phyloP scores from a whole-genome alignment of 2,329 filamentous ascomycete genomes.

The Fusarium sp. region DNA sequence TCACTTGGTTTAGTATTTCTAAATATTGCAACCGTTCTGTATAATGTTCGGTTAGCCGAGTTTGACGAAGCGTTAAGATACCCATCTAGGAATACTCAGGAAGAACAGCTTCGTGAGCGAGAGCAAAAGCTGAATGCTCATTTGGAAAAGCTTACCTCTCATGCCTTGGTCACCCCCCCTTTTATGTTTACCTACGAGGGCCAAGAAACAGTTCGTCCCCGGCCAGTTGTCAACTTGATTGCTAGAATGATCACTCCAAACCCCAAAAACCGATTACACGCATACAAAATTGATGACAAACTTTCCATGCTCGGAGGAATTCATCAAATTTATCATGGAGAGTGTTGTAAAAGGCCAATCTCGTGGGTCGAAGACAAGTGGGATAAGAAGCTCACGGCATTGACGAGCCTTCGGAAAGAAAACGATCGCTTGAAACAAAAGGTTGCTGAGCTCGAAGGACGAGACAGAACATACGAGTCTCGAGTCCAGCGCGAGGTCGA shows the following conservation, averaged over 20 bases:
- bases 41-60: slow-evolving; percentile 49
- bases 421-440: slow-evolving; percentile 46
- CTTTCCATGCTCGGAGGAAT: slow-evolving; percentile 56
- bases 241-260: slow-evolving; percentile 47
- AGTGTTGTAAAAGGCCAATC: slow-evolving; percentile 53
- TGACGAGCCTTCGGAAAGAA: slow-evolving; percentile 44
- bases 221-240: slow-evolving; percentile 51
- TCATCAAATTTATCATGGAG: slow-evolving; percentile 56
- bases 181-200: slow-evolving; percentile 50
- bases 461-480: slow-evolving; percentile 51
- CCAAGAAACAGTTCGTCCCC: slow-evolving; percentile 51
- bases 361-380: slow-evolving; percentile 48
- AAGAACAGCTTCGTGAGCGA: slow-evolving; percentile 45
- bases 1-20: slow-evolving; percentile 57
- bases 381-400: slow-evolving; percentile 46
- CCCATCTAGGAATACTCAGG: slow-evolving; percentile 35
- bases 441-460: slow-evolving; percentile 49
- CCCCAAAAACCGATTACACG: slow-evolving; percentile 45
- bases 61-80: slow-evolving; percentile 52
- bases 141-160: slow-evolving; percentile 45
- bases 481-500: slow-evolving; percentile 49
- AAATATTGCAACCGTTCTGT: slow-evolving; percentile 54
- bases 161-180: slow-evolving; percentile 47
- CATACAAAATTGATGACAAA: slow-evolving; percentile 50
- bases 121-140: slow-evolving; percentile 48